These are phyloP conservation scores for Sanghuangporus weigelae DNA, from an alignment of 1,284 basidiomycete species.

Conservation along the genomic window DNA sequence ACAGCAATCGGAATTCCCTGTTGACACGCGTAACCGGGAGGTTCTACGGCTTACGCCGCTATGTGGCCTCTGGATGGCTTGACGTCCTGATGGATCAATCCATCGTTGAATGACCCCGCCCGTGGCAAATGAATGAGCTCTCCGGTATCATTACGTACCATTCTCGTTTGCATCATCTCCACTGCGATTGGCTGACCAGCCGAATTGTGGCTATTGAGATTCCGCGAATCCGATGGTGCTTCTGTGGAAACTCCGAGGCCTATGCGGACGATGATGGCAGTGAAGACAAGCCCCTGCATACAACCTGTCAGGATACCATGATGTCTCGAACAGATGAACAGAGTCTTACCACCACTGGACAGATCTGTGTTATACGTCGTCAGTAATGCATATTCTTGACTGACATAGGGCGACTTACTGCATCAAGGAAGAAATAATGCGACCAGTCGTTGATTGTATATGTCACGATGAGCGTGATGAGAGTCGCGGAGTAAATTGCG, in stretches of 20 bases:
- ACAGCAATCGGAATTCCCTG: too few species aligned
- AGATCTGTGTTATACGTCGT: not conserved
- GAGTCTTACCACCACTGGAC: not conserved
- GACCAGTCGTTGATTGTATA: constrained; percentile 15
- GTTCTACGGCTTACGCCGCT: not conserved
- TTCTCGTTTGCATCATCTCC: not conserved
- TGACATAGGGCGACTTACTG: not conserved
- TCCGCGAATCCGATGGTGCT: not conserved
- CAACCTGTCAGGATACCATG: not conserved
- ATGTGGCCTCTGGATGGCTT: not conserved
- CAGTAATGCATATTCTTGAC: not conserved
- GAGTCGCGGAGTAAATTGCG: constrained; percentile 16
- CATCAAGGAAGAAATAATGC: constrained; percentile 7
- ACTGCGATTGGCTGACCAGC: not conserved
- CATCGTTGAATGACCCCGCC: not conserved
- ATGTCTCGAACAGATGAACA: not conserved
- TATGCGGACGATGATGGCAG: constrained; percentile 32
- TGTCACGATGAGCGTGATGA: constrained; percentile 13
- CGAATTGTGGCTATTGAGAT: not conserved
- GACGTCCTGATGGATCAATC: not conserved
- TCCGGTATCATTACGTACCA: not conserved
- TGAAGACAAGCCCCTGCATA: constrained; percentile 26
- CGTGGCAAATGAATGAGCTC: not conserved
- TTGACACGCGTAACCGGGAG: not conserved
- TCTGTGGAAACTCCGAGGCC: constrained; percentile 27